Percentiles rank a stretch among this genome's conserved stretches.
phyloP scores from a whole-genome alignment of 148 eudicot species.

The Hydrangea macrophylla region DNA sequence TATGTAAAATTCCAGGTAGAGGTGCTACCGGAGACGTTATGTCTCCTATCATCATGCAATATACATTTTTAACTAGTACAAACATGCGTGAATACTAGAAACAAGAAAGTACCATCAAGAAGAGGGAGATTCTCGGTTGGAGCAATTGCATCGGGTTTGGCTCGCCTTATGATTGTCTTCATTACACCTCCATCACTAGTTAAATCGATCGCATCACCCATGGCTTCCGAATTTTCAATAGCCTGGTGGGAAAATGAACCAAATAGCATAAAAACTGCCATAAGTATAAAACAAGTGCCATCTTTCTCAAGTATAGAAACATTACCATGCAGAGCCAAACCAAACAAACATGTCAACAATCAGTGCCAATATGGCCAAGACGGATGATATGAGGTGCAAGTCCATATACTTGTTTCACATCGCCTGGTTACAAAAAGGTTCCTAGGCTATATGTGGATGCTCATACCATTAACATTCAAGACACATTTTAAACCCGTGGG shows the following conservation, averaged over 20 bases:
- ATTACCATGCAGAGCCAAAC: slow-evolving; percentile 2
- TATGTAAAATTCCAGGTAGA: no score
- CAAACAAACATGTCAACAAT: background rate
- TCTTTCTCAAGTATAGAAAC: background rate
- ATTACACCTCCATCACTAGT: slow-evolving; percentile 92
- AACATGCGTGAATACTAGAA: background rate
- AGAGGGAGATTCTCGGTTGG: slow-evolving; percentile 87
- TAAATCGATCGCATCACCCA: slow-evolving; percentile 74
- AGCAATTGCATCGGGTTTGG: slow-evolving; percentile 75
- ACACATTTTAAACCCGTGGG: no score
- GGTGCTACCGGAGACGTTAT: no score
- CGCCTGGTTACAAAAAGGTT: no score
- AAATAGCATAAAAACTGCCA: no score
- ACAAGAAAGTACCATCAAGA: slow-evolving; percentile 62
- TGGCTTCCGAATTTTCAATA: slow-evolving; percentile 27
- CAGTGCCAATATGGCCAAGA: no score
- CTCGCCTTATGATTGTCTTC: slow-evolving; percentile 62
- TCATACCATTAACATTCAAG: no score
- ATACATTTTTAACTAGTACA: background rate
- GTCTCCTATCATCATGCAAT: background rate
- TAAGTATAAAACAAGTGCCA: background rate
- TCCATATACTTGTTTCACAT: no score
- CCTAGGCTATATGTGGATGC: no score
- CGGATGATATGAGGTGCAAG: no score
- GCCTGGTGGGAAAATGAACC: slow-evolving; percentile 23